Percentiles rank a stretch among this genome's conserved stretches.
Conservation (phyloP, 257 asterid species). For the Handroanthus guayacan region DNA sequence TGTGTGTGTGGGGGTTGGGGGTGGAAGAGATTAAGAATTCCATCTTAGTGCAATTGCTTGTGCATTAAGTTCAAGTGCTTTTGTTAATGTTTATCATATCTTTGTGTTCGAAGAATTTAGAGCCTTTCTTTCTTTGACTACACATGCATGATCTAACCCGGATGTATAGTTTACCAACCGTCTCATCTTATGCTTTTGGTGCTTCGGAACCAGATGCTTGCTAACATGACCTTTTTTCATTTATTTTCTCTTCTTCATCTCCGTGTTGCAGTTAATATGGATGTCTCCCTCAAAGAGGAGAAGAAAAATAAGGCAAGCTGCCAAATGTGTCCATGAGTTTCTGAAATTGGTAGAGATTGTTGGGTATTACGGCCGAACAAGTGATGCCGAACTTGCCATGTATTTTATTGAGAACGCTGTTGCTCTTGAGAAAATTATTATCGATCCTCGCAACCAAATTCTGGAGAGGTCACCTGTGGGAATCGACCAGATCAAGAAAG, state of each 20-base stretch:
- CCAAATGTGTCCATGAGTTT: slow-evolving; percentile 40
- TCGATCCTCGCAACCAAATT: slow-evolving; percentile 61
- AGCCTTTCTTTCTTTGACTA: slow-evolving; percentile 1
- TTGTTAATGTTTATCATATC: neutral
- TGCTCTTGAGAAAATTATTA: slow-evolving; percentile 47
- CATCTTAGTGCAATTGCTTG: slow-evolving; percentile 1
- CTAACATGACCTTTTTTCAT: neutral
- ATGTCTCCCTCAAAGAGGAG: slow-evolving; percentile 57
- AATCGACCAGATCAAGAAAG: slow-evolving; percentile 44
- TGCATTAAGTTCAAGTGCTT: slow-evolving; percentile 10
- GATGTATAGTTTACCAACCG: neutral
- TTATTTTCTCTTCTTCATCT: neutral
- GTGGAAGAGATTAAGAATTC: slow-evolving; percentile 1
- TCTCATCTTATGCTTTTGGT: neutral
- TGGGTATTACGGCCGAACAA: slow-evolving; percentile 62
- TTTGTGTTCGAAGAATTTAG: slow-evolving; percentile 9
- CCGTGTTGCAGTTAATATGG: slow-evolving; percentile 57
- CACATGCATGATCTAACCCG: neutral
- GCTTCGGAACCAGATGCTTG: neutral
- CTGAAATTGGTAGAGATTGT: slow-evolving; percentile 56
- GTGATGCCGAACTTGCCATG: slow-evolving; percentile 57
- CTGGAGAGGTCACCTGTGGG: slow-evolving; percentile 47
- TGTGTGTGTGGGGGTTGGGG: too few relatives aligned
- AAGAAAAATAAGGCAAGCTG: slow-evolving; percentile 51
- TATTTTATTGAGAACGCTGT: slow-evolving; percentile 57